Conservation (phyloP, 2,329 filamentous ascomycete genomes). For the Chaetomium globosum region DNA sequence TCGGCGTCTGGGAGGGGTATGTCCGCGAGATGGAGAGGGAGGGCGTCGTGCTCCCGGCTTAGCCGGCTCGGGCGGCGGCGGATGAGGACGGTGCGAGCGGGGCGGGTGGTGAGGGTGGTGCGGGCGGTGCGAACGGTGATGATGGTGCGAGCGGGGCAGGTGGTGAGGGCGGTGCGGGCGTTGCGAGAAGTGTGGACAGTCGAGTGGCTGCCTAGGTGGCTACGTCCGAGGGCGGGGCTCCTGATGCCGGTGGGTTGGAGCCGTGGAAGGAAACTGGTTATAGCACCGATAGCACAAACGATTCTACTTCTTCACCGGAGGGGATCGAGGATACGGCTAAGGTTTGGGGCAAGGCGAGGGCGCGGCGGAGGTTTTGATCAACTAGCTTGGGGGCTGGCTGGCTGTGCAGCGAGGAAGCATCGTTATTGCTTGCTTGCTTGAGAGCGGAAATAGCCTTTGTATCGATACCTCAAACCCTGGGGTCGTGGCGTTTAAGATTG, state of each 20-base stretch:
- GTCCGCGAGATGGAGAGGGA: slow-evolving; percentile 83
- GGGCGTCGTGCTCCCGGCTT: slow-evolving; percentile 43
- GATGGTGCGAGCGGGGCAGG: too few relatives aligned
- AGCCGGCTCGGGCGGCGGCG: slow-evolving; percentile 19
- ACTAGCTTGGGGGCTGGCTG: background rate
- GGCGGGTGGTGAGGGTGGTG: background rate
- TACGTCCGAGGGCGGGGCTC: background rate
- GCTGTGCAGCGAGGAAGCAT: background rate
- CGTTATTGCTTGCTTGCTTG: background rate
- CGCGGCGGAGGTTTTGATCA: background rate
- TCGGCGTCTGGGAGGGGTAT: slow-evolving; percentile 86
- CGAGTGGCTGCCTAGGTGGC: background rate
- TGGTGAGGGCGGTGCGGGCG: background rate
- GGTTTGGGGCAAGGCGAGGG: background rate
- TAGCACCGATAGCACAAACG: background rate
- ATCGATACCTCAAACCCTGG: slow-evolving; percentile 1
- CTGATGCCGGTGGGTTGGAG: background rate
- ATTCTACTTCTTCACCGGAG: background rate
- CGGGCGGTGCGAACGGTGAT: background rate
- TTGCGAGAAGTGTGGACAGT: too few relatives aligned
- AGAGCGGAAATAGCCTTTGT: slow-evolving; percentile 11
- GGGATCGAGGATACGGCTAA: background rate
- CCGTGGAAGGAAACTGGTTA: background rate
- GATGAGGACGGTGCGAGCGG: background rate
- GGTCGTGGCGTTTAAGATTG: background rate